phyloP scores from a whole-genome alignment of 2,329 filamentous ascomycete genomes.

The Venturia asperata region DNA sequence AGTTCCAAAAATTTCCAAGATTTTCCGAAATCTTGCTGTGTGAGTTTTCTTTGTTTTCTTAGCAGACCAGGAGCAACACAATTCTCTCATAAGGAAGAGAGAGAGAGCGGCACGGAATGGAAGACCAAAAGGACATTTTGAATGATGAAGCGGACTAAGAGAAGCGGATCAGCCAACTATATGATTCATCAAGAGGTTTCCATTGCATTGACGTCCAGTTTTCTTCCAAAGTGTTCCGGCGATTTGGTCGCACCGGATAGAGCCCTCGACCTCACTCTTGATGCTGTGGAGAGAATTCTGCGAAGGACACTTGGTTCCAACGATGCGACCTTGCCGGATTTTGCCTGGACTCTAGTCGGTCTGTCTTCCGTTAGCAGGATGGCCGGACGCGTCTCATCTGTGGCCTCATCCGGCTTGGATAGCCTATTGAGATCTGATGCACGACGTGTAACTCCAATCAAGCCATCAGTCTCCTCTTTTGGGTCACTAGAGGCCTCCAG shows the following conservation, averaged over 20 bases:
- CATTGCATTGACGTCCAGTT: not conserved
- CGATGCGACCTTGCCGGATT: not conserved
- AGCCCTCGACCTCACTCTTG: not conserved
- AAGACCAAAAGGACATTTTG: too few relatives aligned
- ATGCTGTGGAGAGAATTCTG: not conserved
- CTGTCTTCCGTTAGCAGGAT: conserved; percentile 13
- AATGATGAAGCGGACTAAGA: too few relatives aligned
- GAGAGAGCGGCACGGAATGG: too few relatives aligned
- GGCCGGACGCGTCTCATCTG: not conserved
- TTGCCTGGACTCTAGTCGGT: not conserved
- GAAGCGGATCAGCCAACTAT: too few relatives aligned
- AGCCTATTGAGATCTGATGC: not conserved
- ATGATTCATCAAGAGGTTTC: not conserved
- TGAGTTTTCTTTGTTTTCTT: too few relatives aligned
- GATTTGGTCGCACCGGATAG: not conserved
- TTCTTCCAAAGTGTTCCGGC: not conserved
- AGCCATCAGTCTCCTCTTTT: not conserved
- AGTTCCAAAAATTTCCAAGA: too few relatives aligned
- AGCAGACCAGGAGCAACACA: too few relatives aligned
- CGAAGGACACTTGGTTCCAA: conserved; percentile 12
- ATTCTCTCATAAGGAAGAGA: too few relatives aligned
- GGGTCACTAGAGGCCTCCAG: not conserved
- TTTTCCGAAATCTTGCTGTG: too few relatives aligned
- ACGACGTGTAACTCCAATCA: conserved; percentile 12
- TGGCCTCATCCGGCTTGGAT: not conserved